These are phyloP conservation scores for Phytophthora podocarpi DNA, from an alignment of 352 stramenopile species.

Conservation along the genomic window DNA sequence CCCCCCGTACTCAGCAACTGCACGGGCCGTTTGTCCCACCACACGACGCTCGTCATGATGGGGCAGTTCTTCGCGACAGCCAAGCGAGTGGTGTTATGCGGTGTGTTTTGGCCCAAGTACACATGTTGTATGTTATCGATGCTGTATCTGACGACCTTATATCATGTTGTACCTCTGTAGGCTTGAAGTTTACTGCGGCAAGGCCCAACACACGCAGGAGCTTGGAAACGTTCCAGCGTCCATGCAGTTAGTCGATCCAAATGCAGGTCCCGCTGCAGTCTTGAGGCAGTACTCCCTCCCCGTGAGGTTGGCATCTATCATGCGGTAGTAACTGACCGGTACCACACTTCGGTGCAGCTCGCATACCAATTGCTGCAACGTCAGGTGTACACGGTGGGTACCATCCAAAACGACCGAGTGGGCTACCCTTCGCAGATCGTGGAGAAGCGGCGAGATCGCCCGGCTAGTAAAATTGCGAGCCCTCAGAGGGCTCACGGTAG, in stretches of 20 bases:
- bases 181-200: conserved; percentile 7
- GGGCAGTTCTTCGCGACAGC: conserved; percentile 1
- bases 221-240: background rate
- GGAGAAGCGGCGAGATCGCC: too few relatives aligned
- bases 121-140: background rate
- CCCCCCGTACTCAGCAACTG: background rate
- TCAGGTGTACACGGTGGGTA: conserved; percentile 11
- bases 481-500: too few relatives aligned
- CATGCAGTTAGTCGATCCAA: background rate
- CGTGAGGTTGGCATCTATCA: background rate
- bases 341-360: conserved; percentile 8
- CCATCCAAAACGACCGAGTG: background rate
- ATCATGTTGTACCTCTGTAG: conserved; percentile 4
- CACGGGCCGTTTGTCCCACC: conserved; percentile 6
- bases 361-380: conserved; percentile 11
- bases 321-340: conserved; percentile 1
- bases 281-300: background rate
- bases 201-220: background rate
- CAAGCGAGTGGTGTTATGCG: too few relatives aligned
- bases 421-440: background rate
- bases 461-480: too few relatives aligned
- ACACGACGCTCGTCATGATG: background rate
- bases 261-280: background rate
- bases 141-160: conserved; percentile 6
- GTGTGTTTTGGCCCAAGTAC: too few relatives aligned